Base-by-base conservation (phyloP, 345 rosid species). In the Euphorbia tirucalli region DNA sequence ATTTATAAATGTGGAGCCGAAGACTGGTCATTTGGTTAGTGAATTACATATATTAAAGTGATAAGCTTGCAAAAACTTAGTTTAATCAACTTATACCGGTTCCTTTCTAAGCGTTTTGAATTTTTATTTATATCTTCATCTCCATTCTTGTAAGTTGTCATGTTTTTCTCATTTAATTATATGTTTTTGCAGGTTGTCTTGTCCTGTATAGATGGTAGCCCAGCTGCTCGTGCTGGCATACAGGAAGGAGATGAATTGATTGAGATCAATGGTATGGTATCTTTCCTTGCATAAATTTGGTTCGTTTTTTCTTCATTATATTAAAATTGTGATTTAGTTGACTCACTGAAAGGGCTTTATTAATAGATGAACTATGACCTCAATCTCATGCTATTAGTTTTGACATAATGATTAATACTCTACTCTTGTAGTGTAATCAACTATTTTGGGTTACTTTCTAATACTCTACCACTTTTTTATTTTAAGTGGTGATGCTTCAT, bases 211-310 rank as follows among this genome's bases (percentile, higher is more conserved):
- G 89, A 93, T 31, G 92, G 85, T 76, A 84, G 97, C 76, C 98
- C 98, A 10, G 97, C 98, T 66, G 92, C 96, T 76, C 97, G 89
- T 72, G 93, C 92, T 28, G 92, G 98, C 60, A 86, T 90, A 77
- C 92, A 69, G n/a, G 89, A 85, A 67, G 98, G 98, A 58, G 93
- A 89, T 79, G 90, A 90, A 73, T 74, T 93, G 81, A 73, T 93
- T 52, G 97, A 93, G 90, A 93, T 93, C 24, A 87, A n/a, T n/a
- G n/a, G n/a, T n/a, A 93, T 71, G 98, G 98, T 93, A 89, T 22
- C 27, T 28, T 46, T 44, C 70, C 54, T 16, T 11, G 39, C 48
- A 48, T 43, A n/a, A n/a, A 3, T 14, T 49, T 50, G 7, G n/a
- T 52, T 52, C 41, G 1, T 16, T 31, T 64, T 59, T 14, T 28